Percentiles rank a stretch among this genome's conserved stretches.
Evolutionary conservation across 2,329 filamentous ascomycete genomes (phyloP).

Genomic region (Byssothecium circinans): DNA sequence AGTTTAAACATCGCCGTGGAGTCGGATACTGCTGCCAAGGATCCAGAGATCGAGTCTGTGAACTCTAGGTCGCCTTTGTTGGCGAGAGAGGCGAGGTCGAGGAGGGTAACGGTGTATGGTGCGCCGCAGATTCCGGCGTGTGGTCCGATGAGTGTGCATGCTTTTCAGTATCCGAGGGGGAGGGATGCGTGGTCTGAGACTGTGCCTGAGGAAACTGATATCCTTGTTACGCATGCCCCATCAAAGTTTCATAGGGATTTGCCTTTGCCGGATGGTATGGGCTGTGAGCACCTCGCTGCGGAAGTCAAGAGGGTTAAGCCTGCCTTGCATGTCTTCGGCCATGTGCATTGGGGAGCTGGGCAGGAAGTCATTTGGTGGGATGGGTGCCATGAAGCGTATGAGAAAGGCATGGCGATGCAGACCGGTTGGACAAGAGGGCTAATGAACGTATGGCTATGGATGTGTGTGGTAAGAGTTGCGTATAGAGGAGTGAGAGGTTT

Average conservation of each 20-base stretch:
- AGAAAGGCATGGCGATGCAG: constrained; percentile 58
- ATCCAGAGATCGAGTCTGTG: constrained; percentile 3
- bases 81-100: constrained; percentile 25
- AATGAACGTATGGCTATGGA: constrained; percentile 50
- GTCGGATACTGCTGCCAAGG: neutral
- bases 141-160: constrained; percentile 67
- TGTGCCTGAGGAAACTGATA: constrained; percentile 71
- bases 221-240: constrained; percentile 80
- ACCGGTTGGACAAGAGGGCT: constrained; percentile 43
- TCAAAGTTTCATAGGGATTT: constrained; percentile 71
- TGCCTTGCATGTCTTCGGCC: constrained; percentile 78
- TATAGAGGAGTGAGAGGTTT: constrained; percentile 58
- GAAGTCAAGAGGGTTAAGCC: constrained; percentile 77
- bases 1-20: constrained; percentile 56
- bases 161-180: constrained; percentile 71
- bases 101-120: constrained; percentile 73
- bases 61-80: constrained; percentile 24
- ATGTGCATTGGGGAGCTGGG: constrained; percentile 77
- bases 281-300: constrained; percentile 68
- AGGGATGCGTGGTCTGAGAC: constrained; percentile 72
- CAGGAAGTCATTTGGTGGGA: constrained; percentile 73
- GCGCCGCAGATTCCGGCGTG: constrained; percentile 77
- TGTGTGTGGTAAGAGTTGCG: constrained; percentile 54
- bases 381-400: constrained; percentile 70
- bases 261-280: constrained; percentile 61